A percentile compares a stretch with the other conserved stretches of the same genome.
Conservation (phyloP, 2,329 filamentous ascomycete species). For the Chaetomium strumarium region DNA sequence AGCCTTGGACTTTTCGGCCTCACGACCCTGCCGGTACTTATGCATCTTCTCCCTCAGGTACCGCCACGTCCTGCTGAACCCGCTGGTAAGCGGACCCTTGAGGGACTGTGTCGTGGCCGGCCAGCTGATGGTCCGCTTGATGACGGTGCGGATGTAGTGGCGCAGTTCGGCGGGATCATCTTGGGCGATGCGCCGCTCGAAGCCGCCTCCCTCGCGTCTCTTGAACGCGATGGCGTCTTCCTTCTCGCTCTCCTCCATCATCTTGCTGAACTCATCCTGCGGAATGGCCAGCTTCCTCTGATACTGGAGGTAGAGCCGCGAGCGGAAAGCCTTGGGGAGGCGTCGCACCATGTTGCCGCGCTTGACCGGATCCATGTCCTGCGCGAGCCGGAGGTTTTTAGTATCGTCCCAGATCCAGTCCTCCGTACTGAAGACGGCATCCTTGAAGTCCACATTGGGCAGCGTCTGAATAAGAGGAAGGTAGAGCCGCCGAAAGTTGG, state of each 20-base stretch:
- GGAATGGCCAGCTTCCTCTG: conserved; percentile 86
- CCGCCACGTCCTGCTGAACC: conserved; percentile 59
- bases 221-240: conserved; percentile 64
- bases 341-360: conserved; percentile 95
- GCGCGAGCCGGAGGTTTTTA: conserved; percentile 60
- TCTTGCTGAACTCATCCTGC: conserved; percentile 71
- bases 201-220: conserved; percentile 71
- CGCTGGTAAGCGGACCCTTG: conserved; percentile 78
- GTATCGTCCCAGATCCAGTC: conserved; percentile 61
- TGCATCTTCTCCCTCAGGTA: conserved; percentile 79
- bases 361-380: conserved; percentile 89
- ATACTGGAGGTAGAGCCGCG: conserved; percentile 90
- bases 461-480: conserved; percentile 82
- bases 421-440: conserved; percentile 50
- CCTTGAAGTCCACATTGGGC: conserved; percentile 77
- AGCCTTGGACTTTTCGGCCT: conserved; percentile 13
- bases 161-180: conserved; percentile 63
- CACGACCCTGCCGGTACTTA: conserved; percentile 50
- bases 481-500: conserved; percentile 88
- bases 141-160: conserved; percentile 65
- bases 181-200: conserved; percentile 77
- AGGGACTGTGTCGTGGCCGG: conserved; percentile 82
- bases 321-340: conserved; percentile 77
- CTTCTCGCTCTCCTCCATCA: conserved; percentile 72
- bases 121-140: conserved; percentile 87